phyloP scores from a whole-genome alignment of 2,329 filamentous ascomycete species.

The Lachnum nothofagi region DNA sequence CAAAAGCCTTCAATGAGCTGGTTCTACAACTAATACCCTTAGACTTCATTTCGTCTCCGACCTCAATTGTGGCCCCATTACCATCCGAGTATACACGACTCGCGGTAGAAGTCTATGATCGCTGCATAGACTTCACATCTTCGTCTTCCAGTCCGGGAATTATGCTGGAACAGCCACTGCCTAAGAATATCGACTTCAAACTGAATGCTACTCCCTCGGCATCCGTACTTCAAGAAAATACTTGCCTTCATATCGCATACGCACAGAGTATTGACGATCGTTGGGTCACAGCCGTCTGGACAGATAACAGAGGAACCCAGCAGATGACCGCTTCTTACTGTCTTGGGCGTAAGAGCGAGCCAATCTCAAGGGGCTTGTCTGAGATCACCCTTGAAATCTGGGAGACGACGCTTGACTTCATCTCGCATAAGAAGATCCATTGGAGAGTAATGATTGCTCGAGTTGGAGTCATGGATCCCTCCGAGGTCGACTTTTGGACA shows the following conservation, averaged over 20 bases:
- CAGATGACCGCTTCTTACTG: constrained; percentile 72
- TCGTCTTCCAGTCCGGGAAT: constrained; percentile 64
- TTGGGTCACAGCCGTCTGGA: constrained; percentile 79
- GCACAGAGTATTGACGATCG: constrained; percentile 67
- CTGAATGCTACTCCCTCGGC: constrained; percentile 61
- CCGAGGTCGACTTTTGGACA: constrained; percentile 59
- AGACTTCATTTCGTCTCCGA: constrained; percentile 59
- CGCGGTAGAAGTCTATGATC: constrained; percentile 72
- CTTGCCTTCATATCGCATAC: constrained; percentile 75
- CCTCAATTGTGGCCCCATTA: constrained; percentile 57
- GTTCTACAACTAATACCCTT: constrained; percentile 72
- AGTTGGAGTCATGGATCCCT: constrained; percentile 60
- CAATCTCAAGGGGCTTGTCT: constrained; percentile 48
- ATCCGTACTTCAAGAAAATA: constrained; percentile 72
- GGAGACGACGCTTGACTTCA: constrained; percentile 69
- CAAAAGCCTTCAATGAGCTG: constrained; percentile 55
- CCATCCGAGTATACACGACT: constrained; percentile 56
- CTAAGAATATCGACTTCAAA: constrained; percentile 71
- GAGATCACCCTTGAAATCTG: constrained; percentile 72
- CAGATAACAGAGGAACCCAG: constrained; percentile 68
- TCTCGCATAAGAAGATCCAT: constrained; percentile 63
- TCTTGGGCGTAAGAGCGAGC: constrained; percentile 54
- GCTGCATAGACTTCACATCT: constrained; percentile 57
- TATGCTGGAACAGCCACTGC: constrained; percentile 64
- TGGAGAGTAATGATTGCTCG: constrained; percentile 76